Conservation (phyloP, 2,329 filamentous ascomycete species). For the Dendryphion nanum region DNA sequence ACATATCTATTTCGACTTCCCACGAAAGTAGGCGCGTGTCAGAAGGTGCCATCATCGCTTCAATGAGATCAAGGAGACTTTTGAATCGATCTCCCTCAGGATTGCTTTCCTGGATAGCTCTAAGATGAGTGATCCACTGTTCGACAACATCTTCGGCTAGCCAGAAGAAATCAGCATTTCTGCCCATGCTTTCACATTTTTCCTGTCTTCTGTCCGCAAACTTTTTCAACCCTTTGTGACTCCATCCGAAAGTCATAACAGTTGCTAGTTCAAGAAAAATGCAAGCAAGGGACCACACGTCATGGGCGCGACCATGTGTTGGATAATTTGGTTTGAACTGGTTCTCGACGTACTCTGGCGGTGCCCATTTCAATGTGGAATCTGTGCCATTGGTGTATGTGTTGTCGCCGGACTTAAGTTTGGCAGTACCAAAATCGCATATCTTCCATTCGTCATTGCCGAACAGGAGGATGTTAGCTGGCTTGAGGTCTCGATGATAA, state of each 20-base stretch:
- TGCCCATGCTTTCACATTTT: no score
- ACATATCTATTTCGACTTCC: neutral
- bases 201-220: no score
- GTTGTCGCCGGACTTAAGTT: conserved; percentile 1
- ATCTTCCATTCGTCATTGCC: conserved; percentile 1
- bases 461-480: conserved; percentile 2
- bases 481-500: conserved; percentile 4
- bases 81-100: neutral
- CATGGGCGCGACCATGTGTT: conserved; percentile 1
- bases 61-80: neutral
- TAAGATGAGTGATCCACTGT: no score
- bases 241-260: conserved; percentile 1
- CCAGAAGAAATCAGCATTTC: no score
- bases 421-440: conserved; percentile 4
- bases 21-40: neutral
- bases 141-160: no score
- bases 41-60: neutral
- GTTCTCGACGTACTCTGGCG: neutral
- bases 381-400: neutral
- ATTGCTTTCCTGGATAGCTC: no score
- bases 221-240: neutral
- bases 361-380: neutral
- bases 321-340: neutral
- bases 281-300: conserved; percentile 3
- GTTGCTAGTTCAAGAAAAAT: conserved; percentile 1